These are phyloP conservation scores for Colletotrichum eremochloae DNA, from an alignment of 2,329 filamentous ascomycete genomes.

Conservation along the genomic window DNA sequence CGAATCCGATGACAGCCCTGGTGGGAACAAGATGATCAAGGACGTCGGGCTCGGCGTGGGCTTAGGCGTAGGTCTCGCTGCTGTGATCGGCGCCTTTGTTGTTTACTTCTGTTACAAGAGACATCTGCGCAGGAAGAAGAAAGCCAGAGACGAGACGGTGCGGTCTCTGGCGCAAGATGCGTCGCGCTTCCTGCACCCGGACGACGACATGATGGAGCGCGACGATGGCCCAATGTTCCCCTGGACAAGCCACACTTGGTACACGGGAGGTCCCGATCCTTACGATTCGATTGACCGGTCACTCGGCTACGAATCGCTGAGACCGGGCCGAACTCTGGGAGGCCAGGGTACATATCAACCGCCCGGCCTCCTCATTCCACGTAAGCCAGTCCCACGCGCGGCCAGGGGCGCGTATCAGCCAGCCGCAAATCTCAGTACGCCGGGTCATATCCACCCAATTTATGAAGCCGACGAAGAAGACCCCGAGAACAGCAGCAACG, in stretches of 20 bases:
- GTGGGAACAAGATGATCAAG: constrained; percentile 46
- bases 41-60: constrained; percentile 74
- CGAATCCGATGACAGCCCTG: background rate
- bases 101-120: constrained; percentile 66
- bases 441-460: constrained; percentile 68
- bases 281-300: constrained; percentile 57
- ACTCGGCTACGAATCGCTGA: constrained; percentile 65
- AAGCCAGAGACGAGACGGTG: constrained; percentile 60
- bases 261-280: constrained; percentile 59
- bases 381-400: constrained; percentile 50
- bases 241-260: constrained; percentile 57
- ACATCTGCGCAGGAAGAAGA: constrained; percentile 47
- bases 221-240: constrained; percentile 50
- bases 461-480: constrained; percentile 71
- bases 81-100: constrained; percentile 61
- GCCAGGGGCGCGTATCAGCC: constrained; percentile 44
- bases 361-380: constrained; percentile 47
- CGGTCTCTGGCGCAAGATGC: constrained; percentile 64
- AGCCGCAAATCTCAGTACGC: constrained; percentile 32
- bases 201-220: constrained; percentile 62
- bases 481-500: constrained; percentile 47
- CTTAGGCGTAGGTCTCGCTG: constrained; percentile 72
- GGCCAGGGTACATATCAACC: constrained; percentile 44
- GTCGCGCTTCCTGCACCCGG: constrained; percentile 57
- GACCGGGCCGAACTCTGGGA: constrained; percentile 47